phyloP scores from a whole-genome alignment of 148 eudicot species.

The Nepenthes gracilis region DNA sequence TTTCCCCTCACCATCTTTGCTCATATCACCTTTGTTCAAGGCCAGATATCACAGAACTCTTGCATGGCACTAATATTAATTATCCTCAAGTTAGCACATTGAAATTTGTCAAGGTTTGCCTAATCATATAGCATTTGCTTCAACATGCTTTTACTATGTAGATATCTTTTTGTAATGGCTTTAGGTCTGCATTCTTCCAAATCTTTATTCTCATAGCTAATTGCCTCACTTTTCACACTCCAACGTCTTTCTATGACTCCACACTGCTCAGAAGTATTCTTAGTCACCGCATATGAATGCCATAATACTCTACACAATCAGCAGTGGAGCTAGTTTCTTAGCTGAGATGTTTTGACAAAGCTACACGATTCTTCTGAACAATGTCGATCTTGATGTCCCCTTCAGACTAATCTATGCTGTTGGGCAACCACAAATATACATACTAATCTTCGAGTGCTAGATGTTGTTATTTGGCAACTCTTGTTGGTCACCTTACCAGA shows the following conservation, averaged over 20 bases:
- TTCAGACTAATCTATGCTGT: constrained; percentile 47
- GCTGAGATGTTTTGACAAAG: no score
- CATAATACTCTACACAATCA: not conserved
- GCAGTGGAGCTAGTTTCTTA: no score
- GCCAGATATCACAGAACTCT: constrained; percentile 66
- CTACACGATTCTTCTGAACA: constrained; percentile 69
- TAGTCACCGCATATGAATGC: constrained; percentile 30
- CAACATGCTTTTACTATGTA: constrained; percentile 35
- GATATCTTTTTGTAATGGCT: constrained; percentile 43
- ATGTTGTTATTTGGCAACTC: constrained; percentile 82
- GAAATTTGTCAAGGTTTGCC: constrained; percentile 58
- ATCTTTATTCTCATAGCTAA: constrained; percentile 55
- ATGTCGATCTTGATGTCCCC: constrained; percentile 71
- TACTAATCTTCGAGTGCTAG: constrained; percentile 56
- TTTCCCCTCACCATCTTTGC: constrained; percentile 30
- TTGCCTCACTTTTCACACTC: constrained; percentile 76
- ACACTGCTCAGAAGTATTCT: constrained; percentile 90
- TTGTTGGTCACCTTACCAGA: constrained; percentile 74
- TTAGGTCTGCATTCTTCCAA: constrained; percentile 71
- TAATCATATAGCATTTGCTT: constrained; percentile 38
- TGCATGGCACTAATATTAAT: constrained; percentile 94
- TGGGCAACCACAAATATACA: constrained; percentile 50
- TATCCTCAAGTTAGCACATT: constrained; percentile 42
- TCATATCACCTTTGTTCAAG: constrained; percentile 33
- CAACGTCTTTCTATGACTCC: constrained; percentile 88